A percentile compares a stretch with the other conserved stretches of the same genome.
These are phyloP conservation scores for Arachis hypogaea DNA, from an alignment of 306 rosid genomes.

Conservation along the genomic window DNA sequence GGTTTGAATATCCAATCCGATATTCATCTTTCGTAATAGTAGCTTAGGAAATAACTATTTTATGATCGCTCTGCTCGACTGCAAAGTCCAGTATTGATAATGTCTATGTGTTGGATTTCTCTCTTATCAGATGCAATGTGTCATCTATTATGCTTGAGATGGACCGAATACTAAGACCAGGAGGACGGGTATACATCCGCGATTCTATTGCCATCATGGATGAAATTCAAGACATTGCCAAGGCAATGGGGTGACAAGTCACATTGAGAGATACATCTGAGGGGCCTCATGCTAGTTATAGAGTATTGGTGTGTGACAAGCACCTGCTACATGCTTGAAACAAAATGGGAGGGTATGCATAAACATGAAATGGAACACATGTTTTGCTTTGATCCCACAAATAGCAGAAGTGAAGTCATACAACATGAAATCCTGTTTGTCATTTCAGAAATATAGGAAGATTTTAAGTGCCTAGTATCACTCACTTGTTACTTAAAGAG, in stretches of 20 bases:
- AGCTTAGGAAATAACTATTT: not conserved
- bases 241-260: conserved; percentile 84
- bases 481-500: conserved; percentile 23
- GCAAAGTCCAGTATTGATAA: not conserved
- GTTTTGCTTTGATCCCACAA: conserved; percentile 17
- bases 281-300: conserved; percentile 90
- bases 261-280: conserved; percentile 74
- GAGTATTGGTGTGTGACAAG: conserved; percentile 79
- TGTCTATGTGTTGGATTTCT: conserved; percentile 26
- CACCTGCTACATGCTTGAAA: conserved; percentile 65
- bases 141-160: conserved; percentile 95
- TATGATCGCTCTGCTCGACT: not conserved
- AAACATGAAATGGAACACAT: not conserved
- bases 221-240: conserved; percentile 77
- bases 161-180: conserved; percentile 94
- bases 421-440: conserved; percentile 20
- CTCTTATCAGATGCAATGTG: conserved; percentile 66
- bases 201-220: conserved; percentile 81
- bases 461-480: conserved; percentile 30
- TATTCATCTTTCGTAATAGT: not conserved
- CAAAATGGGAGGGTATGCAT: not conserved
- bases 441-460: conserved; percentile 35
- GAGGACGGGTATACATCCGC: conserved; percentile 80
- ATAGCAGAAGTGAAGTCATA: not conserved
- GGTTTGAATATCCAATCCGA: not conserved